Conservation (phyloP, 2,329 filamentous ascomycete species). For the Diaporthe sp. region DNA sequence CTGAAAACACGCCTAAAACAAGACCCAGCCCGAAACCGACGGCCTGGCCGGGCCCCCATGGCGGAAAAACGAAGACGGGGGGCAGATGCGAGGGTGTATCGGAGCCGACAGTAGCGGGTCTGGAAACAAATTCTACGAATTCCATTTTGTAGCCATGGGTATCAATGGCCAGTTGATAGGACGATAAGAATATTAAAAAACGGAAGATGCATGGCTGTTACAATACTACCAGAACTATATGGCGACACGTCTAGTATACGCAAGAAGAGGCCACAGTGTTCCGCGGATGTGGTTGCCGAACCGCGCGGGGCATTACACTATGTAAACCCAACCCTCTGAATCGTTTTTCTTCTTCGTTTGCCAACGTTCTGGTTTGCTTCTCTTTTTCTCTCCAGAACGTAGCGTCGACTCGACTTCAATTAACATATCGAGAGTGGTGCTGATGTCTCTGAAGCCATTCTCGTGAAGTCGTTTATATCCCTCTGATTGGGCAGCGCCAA, state of each 20-base stretch:
- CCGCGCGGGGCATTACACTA: background rate
- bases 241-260: background rate
- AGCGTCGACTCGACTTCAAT: background rate
- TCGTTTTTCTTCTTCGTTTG: too few species aligned
- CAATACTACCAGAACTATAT: background rate
- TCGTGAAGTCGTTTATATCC: background rate
- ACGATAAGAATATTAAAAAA: background rate
- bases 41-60: slow-evolving; percentile 59
- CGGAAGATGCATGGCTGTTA: background rate
- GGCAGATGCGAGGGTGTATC: background rate
- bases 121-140: background rate
- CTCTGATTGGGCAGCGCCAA: slow-evolving; percentile 16
- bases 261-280: background rate
- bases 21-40: slow-evolving; percentile 64
- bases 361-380: background rate
- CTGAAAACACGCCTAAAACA: slow-evolving; percentile 64
- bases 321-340: background rate
- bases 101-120: background rate
- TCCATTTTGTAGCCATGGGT: background rate
- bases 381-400: background rate
- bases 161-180: background rate
- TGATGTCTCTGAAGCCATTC: slow-evolving; percentile 7
- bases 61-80: slow-evolving; percentile 51
- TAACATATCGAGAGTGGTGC: background rate
- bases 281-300: background rate